phyloP scores from a whole-genome alignment of 148 eudicot genomes.

The Selenicereus undatus region DNA sequence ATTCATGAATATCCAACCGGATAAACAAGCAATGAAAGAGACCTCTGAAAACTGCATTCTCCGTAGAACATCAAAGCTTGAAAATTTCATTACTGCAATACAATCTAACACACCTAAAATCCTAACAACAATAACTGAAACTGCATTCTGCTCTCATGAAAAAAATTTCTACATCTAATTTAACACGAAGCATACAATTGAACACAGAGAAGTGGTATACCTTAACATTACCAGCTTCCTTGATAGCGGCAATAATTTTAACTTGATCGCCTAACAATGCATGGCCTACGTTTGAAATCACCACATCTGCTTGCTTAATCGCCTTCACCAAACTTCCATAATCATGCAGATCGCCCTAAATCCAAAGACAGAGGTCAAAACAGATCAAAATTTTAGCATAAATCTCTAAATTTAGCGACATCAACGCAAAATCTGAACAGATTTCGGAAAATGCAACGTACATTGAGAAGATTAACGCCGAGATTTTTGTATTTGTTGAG shows the following conservation, averaged over 20 bases:
- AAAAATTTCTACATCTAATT: too few relatives aligned
- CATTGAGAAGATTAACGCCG: slow-evolving; percentile 44
- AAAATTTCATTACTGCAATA: background rate
- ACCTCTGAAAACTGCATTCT: background rate
- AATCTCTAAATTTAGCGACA: background rate
- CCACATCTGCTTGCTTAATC: slow-evolving; percentile 71
- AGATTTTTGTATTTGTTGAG: slow-evolving; percentile 44
- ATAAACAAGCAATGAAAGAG: background rate
- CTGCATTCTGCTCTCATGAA: background rate
- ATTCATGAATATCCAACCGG: background rate
- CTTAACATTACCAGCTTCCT: slow-evolving; percentile 77
- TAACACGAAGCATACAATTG: background rate
- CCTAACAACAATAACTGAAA: background rate
- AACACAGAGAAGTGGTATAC: slow-evolving; percentile 20
- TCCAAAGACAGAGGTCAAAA: background rate
- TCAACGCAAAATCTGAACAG: background rate
- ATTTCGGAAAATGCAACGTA: slow-evolving; percentile 17
- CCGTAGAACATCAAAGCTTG: background rate
- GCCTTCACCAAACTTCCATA: slow-evolving; percentile 62
- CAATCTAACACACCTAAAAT: background rate
- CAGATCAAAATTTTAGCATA: background rate
- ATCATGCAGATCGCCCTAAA: slow-evolving; percentile 57
- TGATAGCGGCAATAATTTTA: slow-evolving; percentile 64
- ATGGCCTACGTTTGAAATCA: slow-evolving; percentile 53
- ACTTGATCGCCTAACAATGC: slow-evolving; percentile 48